Evolutionary conservation across 352 stramenopile species (phyloP), one percentile per base, ranked within the genome.

Genomic region (Elongisporangium senticosum): DNA sequence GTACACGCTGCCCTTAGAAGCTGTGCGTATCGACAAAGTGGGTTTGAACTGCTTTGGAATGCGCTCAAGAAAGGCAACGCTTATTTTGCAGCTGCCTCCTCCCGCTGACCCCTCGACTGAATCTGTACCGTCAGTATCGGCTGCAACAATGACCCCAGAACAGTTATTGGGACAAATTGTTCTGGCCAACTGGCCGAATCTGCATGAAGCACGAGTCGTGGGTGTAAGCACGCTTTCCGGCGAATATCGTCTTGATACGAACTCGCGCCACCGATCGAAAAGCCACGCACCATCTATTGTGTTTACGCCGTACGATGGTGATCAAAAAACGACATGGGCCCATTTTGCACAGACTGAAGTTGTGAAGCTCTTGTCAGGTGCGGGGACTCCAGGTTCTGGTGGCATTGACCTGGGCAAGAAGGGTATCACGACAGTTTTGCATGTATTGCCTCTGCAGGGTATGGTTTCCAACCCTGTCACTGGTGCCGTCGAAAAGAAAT

Each of bases 121-220:
- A 17, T 43, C 33, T 43, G 33, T 43, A 43, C 33, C 33, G 8
- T 43, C 33, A 17, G 33, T 43, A 6, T 43, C 33, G 17, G 33
- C 33, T 17, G 33, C 33, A 43, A 43, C 33, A 43, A 43, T 43
- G 33, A 65, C 72, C 17, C 63, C 75, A 2, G 61, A 81, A 13
- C 67, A 77, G 14, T 26, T 94, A 1, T 58, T 94, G 10, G 78
- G 82, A 0, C 78, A 71, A 28, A 90, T 72, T 0, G 78, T 98
- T 4, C 92, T 98, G 61, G 93, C 98, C 6, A 99, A 99, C 75
- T 99, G 96, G 91, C 97, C 97, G 3, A 98, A 98, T 71, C 87
- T 99, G 75, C 96, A 99, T 65, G 96, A 99, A 79, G 96, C 89
- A 5, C 88, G 84, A 26, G 87, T 98, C 43, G 75, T 96, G 15